phyloP scores from a whole-genome alignment of 768 basidiomycete species.

The Erythrobasidium yunnanense region DNA sequence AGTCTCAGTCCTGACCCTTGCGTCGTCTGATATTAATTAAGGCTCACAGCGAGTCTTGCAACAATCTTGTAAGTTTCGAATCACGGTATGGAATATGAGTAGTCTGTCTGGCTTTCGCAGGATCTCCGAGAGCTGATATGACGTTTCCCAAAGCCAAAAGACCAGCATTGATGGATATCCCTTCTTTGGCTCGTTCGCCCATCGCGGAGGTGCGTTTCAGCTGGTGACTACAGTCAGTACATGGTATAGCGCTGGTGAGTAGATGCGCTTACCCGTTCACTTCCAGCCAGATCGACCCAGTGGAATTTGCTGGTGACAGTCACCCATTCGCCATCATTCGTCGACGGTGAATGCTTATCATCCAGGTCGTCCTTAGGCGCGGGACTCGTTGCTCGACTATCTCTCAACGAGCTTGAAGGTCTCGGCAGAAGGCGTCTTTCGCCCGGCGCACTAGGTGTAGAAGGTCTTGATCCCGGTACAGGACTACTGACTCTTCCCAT shows the following conservation, averaged over 20 bases:
- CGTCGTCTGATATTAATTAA: neutral
- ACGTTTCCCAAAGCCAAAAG: conserved; percentile 94
- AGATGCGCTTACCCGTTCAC: conserved; percentile 63
- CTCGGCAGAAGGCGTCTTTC: conserved; percentile 27
- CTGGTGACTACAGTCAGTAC: conserved; percentile 42
- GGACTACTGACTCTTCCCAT: conserved; percentile 1
- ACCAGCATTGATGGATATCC: conserved; percentile 88
- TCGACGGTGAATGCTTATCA: neutral
- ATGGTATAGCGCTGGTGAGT: neutral
- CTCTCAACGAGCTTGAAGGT: conserved; percentile 27
- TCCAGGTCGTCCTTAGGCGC: neutral
- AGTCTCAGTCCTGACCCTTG: neutral
- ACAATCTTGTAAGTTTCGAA: conserved; percentile 87
- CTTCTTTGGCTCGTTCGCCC: conserved; percentile 94
- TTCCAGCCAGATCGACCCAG: conserved; percentile 94
- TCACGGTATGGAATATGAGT: conserved; percentile 95
- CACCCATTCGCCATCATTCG: conserved; percentile 62
- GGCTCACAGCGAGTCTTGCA: conserved; percentile 71
- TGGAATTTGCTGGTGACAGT: conserved; percentile 92
- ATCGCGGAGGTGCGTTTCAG: conserved; percentile 91
- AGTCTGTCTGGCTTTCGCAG: conserved; percentile 69
- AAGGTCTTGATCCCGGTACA: conserved; percentile 4
- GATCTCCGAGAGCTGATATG: conserved; percentile 93
- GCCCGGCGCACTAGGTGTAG: conserved; percentile 25
- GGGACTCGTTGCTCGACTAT: conserved; percentile 2